Evolutionary conservation across 176 grass and related monocot genomes (phyloP), one percentile per base, ranked within the genome.

Genomic region (Puccinellia tenuiflora): DNA sequence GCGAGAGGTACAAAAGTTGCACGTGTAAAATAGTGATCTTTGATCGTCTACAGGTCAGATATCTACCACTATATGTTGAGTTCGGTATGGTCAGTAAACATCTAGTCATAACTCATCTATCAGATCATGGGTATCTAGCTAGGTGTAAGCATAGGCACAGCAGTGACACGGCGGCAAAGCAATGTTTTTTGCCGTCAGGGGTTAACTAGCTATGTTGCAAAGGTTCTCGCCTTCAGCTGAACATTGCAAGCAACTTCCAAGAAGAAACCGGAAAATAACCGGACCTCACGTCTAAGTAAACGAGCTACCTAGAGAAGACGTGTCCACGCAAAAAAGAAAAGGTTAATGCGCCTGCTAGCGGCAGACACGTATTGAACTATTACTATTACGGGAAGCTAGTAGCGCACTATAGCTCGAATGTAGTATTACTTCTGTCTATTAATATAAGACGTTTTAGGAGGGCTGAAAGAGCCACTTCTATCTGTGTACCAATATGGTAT

Each of bases 151-250:
- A n/a, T n/a, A n/a, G n/a, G n/a, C n/a, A n/a, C n/a, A n/a, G n/a
- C n/a, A n/a, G n/a, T 73, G 70, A 50, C 26, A 31, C 43, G 16
- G 43, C 43, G 38, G 25, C 57, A 18, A 68, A 54, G 64, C 47
- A 69, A 74, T 74, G 45, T n/a, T 11, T 70, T 76, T 89, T 85
- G 65, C 62, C 72, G 24, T 77, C 76, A 51, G 48, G 34, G 60
- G 78, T 46, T 73, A 48, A 29, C 59, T 61, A 72, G 61, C 46
- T 48, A 48, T 14, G 46, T 17, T 48, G 3, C 46, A 59, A 63
- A 63, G 60, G 15, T 30, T 34, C 61, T 21, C 59, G 33, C n/a
- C n/a, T n/a, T 48, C 63, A 82, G 15, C 39, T 11, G 16, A 61
- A 5, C 15, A 15, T 5, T 38, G 33, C 78, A 85, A 82, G 33